phyloP scores from a whole-genome alignment of 345 rosid genomes.

The Dovyalis caffra region DNA sequence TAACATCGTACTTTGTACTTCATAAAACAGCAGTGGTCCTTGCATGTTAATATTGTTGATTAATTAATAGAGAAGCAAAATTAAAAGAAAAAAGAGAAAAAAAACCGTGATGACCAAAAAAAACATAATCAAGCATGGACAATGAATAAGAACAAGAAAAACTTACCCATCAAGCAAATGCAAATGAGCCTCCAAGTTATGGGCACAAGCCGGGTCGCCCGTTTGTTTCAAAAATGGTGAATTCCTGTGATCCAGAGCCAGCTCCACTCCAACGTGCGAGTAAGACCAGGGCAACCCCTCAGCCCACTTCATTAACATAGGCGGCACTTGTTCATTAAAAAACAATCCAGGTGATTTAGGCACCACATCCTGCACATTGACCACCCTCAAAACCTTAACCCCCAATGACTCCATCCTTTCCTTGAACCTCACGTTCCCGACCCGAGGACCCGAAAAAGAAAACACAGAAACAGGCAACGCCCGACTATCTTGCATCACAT shows the following conservation, averaged over 20 bases:
- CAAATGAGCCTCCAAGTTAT: slow-evolving; percentile 74
- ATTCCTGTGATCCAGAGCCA: slow-evolving; percentile 55
- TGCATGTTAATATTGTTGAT: neutral
- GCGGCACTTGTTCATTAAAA: slow-evolving; percentile 52
- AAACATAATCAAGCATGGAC: too few relatives aligned
- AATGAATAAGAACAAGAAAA: neutral
- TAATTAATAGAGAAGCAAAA: neutral
- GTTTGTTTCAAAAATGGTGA: slow-evolving; percentile 69
- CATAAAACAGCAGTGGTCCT: too few relatives aligned
- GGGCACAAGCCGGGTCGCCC: slow-evolving; percentile 49
- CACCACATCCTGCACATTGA: slow-evolving; percentile 64
- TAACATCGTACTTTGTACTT: neutral
- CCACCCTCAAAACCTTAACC: slow-evolving; percentile 75
- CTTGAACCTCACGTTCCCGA: slow-evolving; percentile 68
- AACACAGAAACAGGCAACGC: slow-evolving; percentile 52
- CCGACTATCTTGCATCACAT: slow-evolving; percentile 34
- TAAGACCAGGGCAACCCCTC: slow-evolving; percentile 76
- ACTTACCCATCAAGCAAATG: slow-evolving; percentile 88
- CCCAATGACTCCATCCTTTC: slow-evolving; percentile 55
- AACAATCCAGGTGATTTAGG: slow-evolving; percentile 71
- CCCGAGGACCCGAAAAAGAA: slow-evolving; percentile 72
- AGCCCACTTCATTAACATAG: slow-evolving; percentile 45
- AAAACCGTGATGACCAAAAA: too few relatives aligned
- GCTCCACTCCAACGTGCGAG: slow-evolving; percentile 74
- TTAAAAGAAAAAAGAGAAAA: neutral